Evolutionary conservation across 78 protist species (phyloP), one percentile per base, ranked within the genome.

Genomic region (Planoprotostelium fungivorum): DNA sequence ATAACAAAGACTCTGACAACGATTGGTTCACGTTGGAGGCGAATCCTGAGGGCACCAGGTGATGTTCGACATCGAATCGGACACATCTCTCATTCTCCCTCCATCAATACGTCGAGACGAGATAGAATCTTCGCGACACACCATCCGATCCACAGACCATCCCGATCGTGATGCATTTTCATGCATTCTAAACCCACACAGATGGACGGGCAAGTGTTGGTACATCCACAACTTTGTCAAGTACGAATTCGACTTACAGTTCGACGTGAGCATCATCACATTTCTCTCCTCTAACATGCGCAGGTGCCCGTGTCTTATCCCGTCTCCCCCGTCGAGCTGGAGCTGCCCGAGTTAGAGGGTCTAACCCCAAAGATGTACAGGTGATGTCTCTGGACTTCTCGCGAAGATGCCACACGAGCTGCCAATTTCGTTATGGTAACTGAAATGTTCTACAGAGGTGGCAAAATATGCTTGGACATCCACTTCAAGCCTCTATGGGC

Each of bases 401-500:
- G 23, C 25, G 36, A 5, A 38, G 83, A 35, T 28, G 5, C 0
- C 63, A 25, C 84, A 38, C 29, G 84, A 73, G 93, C 93, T 10
- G 87, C 29, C 73, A 36, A 23, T 86, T 87, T 23, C 90, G 29
- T 16, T 88, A 36, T 16, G 0, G 0, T 63, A 39, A 90, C 93
- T 34, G 90, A 89, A 31, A 89, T 88, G 38, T 92, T 94, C 94
- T 88, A 95, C 92, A 95, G 99, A 9, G 99, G 99, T 28, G 99
- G 99, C 16, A 97, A 96, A 87, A 98, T 98, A 73, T 98, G 99
- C 88, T 87, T 96, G 31, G 97, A 98, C 38, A 94, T 90, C 34
- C 99, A 98, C 63, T 98, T 98, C 94, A 90, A 96, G 35, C 99
- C 99, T 38, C 89, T 98, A 34, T 98, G 99, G 99, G 96, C 98